These are phyloP conservation scores for Neurospora sp. DNA, from an alignment of 495 filamentous ascomycete species.

Conservation along the genomic window DNA sequence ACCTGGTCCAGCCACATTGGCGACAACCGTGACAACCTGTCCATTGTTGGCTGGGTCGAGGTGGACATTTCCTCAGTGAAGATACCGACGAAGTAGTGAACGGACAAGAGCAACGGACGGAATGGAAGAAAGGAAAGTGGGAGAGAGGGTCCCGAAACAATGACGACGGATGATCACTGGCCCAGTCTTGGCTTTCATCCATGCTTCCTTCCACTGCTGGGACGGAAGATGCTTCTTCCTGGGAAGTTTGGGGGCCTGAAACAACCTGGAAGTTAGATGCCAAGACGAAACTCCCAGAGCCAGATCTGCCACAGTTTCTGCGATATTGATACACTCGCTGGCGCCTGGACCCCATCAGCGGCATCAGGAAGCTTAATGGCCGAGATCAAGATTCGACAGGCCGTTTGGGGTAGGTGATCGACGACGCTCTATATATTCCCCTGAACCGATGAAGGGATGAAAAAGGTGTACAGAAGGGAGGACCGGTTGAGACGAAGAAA, in stretches of 20 bases:
- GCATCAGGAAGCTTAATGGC: not conserved
- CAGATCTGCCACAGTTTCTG: not conserved
- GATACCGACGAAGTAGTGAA: not conserved
- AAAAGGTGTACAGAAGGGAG: not conserved
- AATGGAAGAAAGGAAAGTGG: not conserved
- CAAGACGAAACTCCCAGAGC: not conserved
- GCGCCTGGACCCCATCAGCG: not conserved
- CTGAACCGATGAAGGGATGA: not conserved
- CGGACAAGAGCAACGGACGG: not conserved
- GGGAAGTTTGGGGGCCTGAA: not conserved
- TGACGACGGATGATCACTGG: not conserved
- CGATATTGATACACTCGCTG: not conserved
- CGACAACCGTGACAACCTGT: not conserved
- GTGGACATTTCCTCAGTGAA: not conserved
- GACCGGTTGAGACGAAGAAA: not conserved
- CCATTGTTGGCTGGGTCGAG: not conserved
- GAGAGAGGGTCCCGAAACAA: not conserved
- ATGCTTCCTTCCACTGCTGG: not conserved
- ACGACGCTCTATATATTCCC: not conserved
- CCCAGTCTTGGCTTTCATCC: not conserved
- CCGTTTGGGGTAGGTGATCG: not conserved
- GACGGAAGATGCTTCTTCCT: not conserved
- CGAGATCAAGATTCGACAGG: not conserved
- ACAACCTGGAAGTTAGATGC: not conserved
- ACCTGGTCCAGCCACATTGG: not conserved